These are phyloP conservation scores for Neostapfia colusana DNA, from an alignment of 176 grass and related monocot genomes.

Conservation along the genomic window DNA sequence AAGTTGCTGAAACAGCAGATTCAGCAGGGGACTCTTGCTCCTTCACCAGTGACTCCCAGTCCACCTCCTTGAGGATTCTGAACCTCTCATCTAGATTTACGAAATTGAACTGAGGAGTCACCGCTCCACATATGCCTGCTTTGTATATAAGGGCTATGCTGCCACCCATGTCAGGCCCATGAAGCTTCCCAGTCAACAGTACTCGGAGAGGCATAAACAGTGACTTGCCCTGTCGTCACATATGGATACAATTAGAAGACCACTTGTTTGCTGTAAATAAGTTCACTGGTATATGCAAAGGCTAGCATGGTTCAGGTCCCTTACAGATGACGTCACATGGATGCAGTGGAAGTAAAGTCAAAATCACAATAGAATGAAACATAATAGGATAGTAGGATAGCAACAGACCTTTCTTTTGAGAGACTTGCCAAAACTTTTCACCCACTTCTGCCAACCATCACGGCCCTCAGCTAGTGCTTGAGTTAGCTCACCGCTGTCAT, in stretches of 20 bases:
- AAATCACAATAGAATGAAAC: conserved; percentile 17
- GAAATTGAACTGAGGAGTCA: conserved; percentile 56
- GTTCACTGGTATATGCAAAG: neutral
- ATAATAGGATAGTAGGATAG: neutral
- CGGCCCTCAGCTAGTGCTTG: conserved; percentile 71
- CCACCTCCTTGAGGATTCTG: conserved; percentile 65
- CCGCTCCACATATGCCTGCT: conserved; percentile 57
- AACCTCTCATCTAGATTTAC: conserved; percentile 74
- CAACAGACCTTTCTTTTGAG: conserved; percentile 69
- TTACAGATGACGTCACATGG: conserved; percentile 1
- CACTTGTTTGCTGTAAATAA: neutral
- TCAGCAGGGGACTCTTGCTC: conserved; percentile 45
- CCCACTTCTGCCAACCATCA: conserved; percentile 88
- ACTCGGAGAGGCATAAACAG: conserved; percentile 86
- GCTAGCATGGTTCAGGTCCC: neutral
- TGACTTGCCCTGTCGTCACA: conserved; percentile 69
- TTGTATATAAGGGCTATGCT: conserved; percentile 75
- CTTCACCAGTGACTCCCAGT: conserved; percentile 66
- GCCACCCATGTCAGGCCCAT: conserved; percentile 79
- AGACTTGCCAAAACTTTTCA: conserved; percentile 82
- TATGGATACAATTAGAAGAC: neutral
- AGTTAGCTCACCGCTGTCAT: conserved; percentile 71
- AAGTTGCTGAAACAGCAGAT: conserved; percentile 39
- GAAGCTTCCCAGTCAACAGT: conserved; percentile 83
- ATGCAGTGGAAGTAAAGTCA: neutral